Percentiles rank a stretch among this genome's conserved stretches.
These are phyloP conservation scores for Orobanche coerulescens DNA, from an alignment of 257 asterid genomes.

Conservation along the genomic window DNA sequence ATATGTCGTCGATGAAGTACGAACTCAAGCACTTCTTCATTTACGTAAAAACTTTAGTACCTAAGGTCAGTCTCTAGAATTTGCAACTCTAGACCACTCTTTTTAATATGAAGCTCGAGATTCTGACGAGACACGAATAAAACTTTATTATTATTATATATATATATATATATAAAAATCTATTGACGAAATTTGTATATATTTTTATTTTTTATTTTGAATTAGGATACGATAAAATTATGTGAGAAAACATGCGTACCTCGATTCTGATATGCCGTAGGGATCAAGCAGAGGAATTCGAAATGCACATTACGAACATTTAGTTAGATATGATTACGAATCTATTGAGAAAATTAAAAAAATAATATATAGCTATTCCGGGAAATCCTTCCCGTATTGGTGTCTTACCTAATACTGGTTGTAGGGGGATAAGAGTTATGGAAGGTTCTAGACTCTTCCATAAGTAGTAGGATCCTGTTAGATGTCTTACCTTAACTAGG, in stretches of 20 bases:
- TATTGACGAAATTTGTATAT: not conserved
- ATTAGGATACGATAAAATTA: not conserved
- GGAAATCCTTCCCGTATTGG: too few relatives aligned
- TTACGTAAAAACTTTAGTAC: conserved; percentile 24
- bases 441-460: too few relatives aligned
- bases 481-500: too few relatives aligned
- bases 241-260: conserved; percentile 22
- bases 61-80: conserved; percentile 42
- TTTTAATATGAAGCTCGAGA: conserved; percentile 43
- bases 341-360: too few relatives aligned
- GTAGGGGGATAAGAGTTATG: too few relatives aligned
- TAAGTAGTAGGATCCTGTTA: too few relatives aligned
- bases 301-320: conserved; percentile 6
- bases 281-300: not conserved
- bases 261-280: conserved; percentile 30
- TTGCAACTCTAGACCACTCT: conserved; percentile 33
- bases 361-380: not conserved
- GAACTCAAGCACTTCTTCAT: too few relatives aligned
- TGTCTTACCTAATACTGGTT: too few relatives aligned
- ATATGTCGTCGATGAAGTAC: too few relatives aligned
- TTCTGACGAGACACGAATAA: conserved; percentile 32
- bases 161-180: not conserved
- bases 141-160: not conserved
- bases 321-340: too few relatives aligned
- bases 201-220: not conserved